Base-by-base conservation (phyloP, 139 green algal species). In the Raphidocelis subcapitata region DNA sequence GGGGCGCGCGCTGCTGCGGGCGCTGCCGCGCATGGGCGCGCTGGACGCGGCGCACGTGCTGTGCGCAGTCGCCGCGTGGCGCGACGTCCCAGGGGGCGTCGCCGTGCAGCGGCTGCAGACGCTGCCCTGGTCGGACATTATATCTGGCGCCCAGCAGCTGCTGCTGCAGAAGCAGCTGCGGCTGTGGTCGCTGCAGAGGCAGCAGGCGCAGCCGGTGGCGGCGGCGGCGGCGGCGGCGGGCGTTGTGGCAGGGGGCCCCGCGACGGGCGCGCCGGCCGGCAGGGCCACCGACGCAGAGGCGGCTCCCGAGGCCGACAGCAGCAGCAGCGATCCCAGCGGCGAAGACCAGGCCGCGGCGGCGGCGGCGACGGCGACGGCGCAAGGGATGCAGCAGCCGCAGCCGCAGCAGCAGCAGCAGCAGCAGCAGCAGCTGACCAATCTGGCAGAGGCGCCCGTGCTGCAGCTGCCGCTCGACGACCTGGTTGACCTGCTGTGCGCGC, bases 181-280 rank as follows among this genome's bases (percentile, higher is more conserved):
- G n/a, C n/a, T n/a, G n/a, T n/a, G n/a, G n/a, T n/a, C 29, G 52
- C 52, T 65, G 32, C 23, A 21, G 41, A 4, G n/a, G 65, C 28
- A 60, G 2, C 37, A 65, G 56, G 24, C n/a, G 52, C 37, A 23
- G 52, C 67, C 2, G 41, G 56, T 33, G 26, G 21, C 44, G 14
- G 3, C 35, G 8, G 8, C 41, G 12, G 8, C 41, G 8, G 41
- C 41, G 8, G 41, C 41, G 35, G 49, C 16, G 49, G 56, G 54
- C 31, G 51, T 29, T 51, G 66, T 52, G 36, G 67, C 67, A 66
- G n/a, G n/a, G n/a, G n/a, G n/a, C n/a, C n/a, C n/a, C n/a, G n/a
- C n/a, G n/a, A n/a, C n/a, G n/a, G n/a, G n/a, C n/a, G n/a, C n/a
- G n/a, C n/a, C n/a, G n/a, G n/a, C n/a, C n/a, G n/a, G 67, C 46